Evolutionary conservation across 208 protist species (phyloP), one percentile per base, ranked within the genome.

Genomic region (Angomonas ambiguus): DNA sequence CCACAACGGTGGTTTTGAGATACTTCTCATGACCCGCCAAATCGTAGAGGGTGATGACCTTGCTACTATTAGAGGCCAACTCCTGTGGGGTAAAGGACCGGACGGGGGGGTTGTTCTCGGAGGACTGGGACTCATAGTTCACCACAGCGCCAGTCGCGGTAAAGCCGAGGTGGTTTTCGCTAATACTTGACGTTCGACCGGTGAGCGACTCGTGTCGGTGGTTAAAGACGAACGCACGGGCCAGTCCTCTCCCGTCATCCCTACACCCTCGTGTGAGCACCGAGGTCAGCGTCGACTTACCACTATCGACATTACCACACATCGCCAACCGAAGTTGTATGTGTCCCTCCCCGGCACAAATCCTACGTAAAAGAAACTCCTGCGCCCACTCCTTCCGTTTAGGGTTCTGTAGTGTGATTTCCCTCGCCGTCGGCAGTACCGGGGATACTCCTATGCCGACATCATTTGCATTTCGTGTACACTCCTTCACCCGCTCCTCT

Each of bases 1-100:
- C 98, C 33, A 91, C 88, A 28, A 99, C 87, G 0, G 98, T 99
- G 2, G 98, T 99, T 74, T 99, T 99, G 22, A 99, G 83, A 73
- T 99, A 99, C 38, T 87, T 85, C 71, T 99, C 97, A 67, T 99
- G 98, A 1, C 98, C 98, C 0, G 97, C 97, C 2, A 99, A 79
- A 77, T 99, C 98, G 56, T 99, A 97, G 32, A 99, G 88, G 8
- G 92, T 98, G 16, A 98, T 67, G 20, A 99, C 88, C 72, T 98
- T 99, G 2, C 90, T 80, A 57, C 83, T 94, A 16, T 76, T 66
- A 20, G 80, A 69, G 32, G 80, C 74, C 20, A 98, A 82, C 38
- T 97, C 83, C 51, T 92, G 83, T 28, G 79, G 65, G 16, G 83
- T 77, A 60, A 83, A 87, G 22, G 73, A 74, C 0, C 82, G 80